Base-by-base conservation (phyloP, 345 rosid genomes). In the Cardamine resedifolia region DNA sequence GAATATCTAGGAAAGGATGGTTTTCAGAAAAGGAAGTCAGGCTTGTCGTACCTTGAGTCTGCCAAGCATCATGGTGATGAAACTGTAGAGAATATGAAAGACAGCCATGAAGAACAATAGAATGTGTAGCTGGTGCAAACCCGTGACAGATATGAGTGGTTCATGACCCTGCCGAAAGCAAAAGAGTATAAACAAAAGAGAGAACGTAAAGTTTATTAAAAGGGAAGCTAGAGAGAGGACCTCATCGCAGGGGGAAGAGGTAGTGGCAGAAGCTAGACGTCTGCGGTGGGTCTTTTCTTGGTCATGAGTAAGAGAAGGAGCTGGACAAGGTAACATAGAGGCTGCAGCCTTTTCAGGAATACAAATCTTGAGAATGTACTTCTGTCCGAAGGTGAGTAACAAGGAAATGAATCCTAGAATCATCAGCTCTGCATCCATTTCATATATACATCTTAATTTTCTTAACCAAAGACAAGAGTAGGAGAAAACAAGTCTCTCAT, bases 71-170 rank as follows among this genome's bases (percentile, higher is more conserved):
- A 93, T 87, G 5, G 93, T 92, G 55, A 81, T 65, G 26, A 80
- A 64, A 73, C 94, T 90, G 66, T 86, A 88, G 33, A 87, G 4
- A 31, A 93, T 87, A 64, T 93, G 96, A 61, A 90, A 73, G 55
- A 81, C 83, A 24, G 97, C 98, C 75, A 90, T 70, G 85, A 93
- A 93, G 85, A 93, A 93, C 56, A 93, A 80, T 51, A 90, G 86
- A 65, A 90, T 86, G 85, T 90, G 97, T 43, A 93, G 76, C 67
- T 90, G 79, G 78, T 93, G 97, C 82, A 90, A 75, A 58, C 90
- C 97, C 0, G 83, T 53, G 27, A 20, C 63, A n/a, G 98, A 77
- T 74, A 90, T 86, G 36, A 93, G 87, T 8, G 91, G 89, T 68
- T 80, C 92, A 0, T 67, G 62, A 26, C 62, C 62, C 72, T 67